These are phyloP conservation scores for Rutstroemia sp. DNA, from an alignment of 2,329 filamentous ascomycete species.

Conservation along the genomic window DNA sequence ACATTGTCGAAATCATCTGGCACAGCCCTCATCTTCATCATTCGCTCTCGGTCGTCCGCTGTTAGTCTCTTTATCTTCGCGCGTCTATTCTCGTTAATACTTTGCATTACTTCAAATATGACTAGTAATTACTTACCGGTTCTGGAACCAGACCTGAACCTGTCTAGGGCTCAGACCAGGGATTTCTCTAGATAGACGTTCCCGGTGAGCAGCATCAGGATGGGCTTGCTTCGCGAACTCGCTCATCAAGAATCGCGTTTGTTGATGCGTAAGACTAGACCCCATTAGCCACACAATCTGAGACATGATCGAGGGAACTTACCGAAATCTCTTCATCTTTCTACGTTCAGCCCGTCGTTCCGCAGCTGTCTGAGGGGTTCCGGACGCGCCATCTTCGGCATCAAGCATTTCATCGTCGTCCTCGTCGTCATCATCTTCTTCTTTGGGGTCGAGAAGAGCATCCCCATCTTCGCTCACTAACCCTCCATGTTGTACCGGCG, in stretches of 20 bases:
- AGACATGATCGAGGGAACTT: slow-evolving; percentile 22
- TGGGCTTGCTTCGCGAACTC: slow-evolving; percentile 94
- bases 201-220: slow-evolving; percentile 83
- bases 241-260: slow-evolving; percentile 96
- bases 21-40: slow-evolving; percentile 66
- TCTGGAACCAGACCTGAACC: slow-evolving; percentile 98
- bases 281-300: slow-evolving; percentile 29
- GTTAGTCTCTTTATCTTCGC: slow-evolving; percentile 67
- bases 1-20: slow-evolving; percentile 66
- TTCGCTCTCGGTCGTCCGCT: slow-evolving; percentile 61
- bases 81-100: slow-evolving; percentile 38
- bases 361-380: slow-evolving; percentile 43
- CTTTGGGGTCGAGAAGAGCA: slow-evolving; percentile 30
- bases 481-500: slow-evolving; percentile 35
- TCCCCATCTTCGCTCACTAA: slow-evolving; percentile 39
- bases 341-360: slow-evolving; percentile 50
- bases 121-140: slow-evolving; percentile 57
- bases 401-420: slow-evolving; percentile 53
- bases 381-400: slow-evolving; percentile 33
- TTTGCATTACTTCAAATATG: background rate
- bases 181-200: slow-evolving; percentile 81
- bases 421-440: slow-evolving; percentile 28
- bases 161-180: slow-evolving; percentile 86
- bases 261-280: slow-evolving; percentile 79
- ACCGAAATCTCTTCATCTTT: slow-evolving; percentile 79